Conservation (phyloP, 2,329 filamentous ascomycete genomes). For the Magnaporthiopsis poae region DNA sequence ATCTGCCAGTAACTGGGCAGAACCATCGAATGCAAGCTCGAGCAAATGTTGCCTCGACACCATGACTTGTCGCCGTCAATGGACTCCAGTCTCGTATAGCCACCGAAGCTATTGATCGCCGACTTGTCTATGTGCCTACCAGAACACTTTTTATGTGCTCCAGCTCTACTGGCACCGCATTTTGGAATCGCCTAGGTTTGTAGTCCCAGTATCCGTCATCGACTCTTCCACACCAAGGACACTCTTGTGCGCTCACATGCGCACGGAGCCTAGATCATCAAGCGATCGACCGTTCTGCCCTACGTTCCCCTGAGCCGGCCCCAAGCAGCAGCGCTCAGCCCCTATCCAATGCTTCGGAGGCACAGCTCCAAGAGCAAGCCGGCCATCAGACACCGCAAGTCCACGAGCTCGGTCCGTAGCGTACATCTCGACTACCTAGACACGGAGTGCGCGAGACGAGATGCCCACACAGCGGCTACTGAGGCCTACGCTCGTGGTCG, state of each 20-base stretch:
- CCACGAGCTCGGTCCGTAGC: conserved; percentile 38
- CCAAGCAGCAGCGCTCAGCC: no score
- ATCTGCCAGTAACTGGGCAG: neutral
- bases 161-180: neutral
- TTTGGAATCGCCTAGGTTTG: neutral
- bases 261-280: neutral
- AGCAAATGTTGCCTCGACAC: neutral
- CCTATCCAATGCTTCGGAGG: conserved; percentile 35
- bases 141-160: neutral
- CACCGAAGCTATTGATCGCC: neutral
- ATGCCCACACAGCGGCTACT: conserved; percentile 53
- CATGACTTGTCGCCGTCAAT: neutral
- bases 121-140: neutral
- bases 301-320: neutral
- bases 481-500: conserved; percentile 49
- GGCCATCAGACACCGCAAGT: conserved; percentile 42
- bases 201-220: neutral
- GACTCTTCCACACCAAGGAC: neutral
- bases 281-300: neutral
- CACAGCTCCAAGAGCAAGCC: conserved; percentile 36
- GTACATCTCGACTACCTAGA: conserved; percentile 39
- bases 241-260: neutral
- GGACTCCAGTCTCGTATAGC: neutral
- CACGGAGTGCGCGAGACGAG: conserved; percentile 39
- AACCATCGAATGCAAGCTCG: neutral